Base-by-base conservation (phyloP, 2,329 filamentous ascomycete genomes). In the Epichloe uncinata region DNA sequence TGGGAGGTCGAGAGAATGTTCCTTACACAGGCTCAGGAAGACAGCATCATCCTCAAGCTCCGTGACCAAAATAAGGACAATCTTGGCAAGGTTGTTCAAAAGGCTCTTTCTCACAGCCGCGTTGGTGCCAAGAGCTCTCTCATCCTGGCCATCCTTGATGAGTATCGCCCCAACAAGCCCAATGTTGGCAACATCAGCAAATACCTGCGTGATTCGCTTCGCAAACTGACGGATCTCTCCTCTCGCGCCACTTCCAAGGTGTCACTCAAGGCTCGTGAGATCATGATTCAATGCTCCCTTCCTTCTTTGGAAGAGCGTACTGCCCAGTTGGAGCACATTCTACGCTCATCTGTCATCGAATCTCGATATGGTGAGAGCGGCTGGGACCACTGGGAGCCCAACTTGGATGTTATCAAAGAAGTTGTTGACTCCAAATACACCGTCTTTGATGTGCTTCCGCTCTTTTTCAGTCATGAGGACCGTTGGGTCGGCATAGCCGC, bases 391-490 rank as follows among this genome's bases (percentile, higher is more conserved):
- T 79, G 93, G 57, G 87, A 96, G 69, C 93, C 93, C 45, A 87
- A 85, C 69, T 73, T 95, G 49, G 85, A 94, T 20, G 75, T 95
- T 56, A 84, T 98, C 71, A 95, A 95, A 75, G 93, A 98, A 68
- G 90, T 98, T 34, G 88, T 98, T 48, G 93, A 98, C 69, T 97
- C 93, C 49, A 95, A 95, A 72, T 97, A 94, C 73, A 97, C 91
- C 41, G 93, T 98, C 56, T 95, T 96, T 59, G 93, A 98, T 63
- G 93, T 98, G 16, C 70, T 98, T 57, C 86, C 91, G 7, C 82
- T 88, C 51, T 98, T 98, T 80, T 98, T 98, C 64, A 86, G 83
- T 35, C 89, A 98, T 69, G 80, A 87, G 41, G 93, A 98, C 63
- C 84, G 88, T 12, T 97, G 89, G 87, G 91, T 98, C 33, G 87